Evolutionary conservation across 2,329 filamentous ascomycete species (phyloP).

Genomic region (Macrophomina phaseolina): DNA sequence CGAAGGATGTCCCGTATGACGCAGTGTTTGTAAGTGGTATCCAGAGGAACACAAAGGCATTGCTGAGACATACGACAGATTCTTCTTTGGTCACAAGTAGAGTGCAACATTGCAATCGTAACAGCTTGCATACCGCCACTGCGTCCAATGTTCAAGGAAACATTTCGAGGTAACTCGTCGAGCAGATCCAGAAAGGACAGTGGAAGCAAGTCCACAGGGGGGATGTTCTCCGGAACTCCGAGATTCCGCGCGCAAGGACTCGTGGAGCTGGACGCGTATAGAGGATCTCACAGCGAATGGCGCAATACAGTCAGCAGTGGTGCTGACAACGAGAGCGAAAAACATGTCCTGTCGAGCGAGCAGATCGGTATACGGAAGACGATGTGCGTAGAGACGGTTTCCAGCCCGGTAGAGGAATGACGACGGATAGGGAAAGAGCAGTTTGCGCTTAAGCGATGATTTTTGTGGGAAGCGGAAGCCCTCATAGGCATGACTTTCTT

Average conservation of each 20-base stretch:
- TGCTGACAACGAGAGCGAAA: conserved; percentile 29
- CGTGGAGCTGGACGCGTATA: conserved; percentile 28
- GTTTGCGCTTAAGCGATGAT: too few relatives aligned
- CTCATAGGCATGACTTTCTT: too few relatives aligned
- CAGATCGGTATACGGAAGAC: conserved; percentile 13
- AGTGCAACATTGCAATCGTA: conserved; percentile 50
- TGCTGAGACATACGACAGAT: conserved; percentile 28
- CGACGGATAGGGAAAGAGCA: background rate
- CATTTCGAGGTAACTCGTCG: conserved; percentile 26
- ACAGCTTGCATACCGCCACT: conserved; percentile 48
- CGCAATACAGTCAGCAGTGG: background rate
- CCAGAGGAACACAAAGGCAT: too few relatives aligned
- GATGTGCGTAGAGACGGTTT: conserved; percentile 1
- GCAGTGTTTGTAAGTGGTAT: conserved; percentile 30
- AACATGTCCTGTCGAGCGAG: conserved; percentile 27
- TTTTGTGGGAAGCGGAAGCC: too few relatives aligned
- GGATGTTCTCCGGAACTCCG: background rate
- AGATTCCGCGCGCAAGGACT: conserved; percentile 27
- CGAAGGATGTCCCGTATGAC: conserved; percentile 32
- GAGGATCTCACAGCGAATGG: background rate
- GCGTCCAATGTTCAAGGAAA: conserved; percentile 40
- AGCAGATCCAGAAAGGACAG: conserved; percentile 7
- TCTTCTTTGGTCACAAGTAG: conserved; percentile 49
- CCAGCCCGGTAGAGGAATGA: background rate
- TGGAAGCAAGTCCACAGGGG: conserved; percentile 10